Conservation (phyloP, 345 rosid species). For the Arabidopsis arenosa region DNA sequence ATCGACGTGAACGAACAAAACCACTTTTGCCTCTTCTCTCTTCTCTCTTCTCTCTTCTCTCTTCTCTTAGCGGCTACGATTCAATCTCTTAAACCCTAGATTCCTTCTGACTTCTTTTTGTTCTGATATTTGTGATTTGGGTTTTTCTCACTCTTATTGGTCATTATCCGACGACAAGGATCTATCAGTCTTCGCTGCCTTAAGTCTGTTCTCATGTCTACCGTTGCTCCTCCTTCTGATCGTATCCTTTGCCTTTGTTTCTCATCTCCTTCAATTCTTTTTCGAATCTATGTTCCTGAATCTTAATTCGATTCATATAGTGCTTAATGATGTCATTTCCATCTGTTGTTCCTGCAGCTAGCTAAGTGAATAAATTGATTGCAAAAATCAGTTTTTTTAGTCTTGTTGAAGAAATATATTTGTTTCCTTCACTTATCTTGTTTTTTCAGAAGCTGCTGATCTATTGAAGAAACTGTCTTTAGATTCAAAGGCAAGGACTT, state of each 20-base stretch:
- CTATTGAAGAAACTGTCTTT: constrained; percentile 66
- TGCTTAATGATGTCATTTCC: too few relatives aligned
- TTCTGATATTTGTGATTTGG: background rate
- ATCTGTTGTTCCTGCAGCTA: too few relatives aligned
- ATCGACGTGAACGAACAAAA: constrained; percentile 21
- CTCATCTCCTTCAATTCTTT: background rate
- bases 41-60: too few relatives aligned
- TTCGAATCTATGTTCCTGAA: too few relatives aligned
- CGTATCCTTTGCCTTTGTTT: constrained; percentile 58
- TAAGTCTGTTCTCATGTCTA: constrained; percentile 51
- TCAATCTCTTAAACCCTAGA: constrained; percentile 20
- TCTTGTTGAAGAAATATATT: background rate
- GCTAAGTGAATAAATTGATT: too few relatives aligned
- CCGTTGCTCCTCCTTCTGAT: constrained; percentile 61
- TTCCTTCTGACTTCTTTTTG: constrained; percentile 2
- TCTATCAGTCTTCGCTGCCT: background rate
- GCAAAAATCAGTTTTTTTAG: too few relatives aligned
- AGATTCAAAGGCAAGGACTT: background rate
- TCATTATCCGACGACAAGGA: background rate
- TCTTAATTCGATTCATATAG: too few relatives aligned
- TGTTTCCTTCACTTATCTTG: constrained; percentile 54
- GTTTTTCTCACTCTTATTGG: too few relatives aligned
- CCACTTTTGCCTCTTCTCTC: constrained; percentile 49
- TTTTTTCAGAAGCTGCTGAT: constrained; percentile 59
- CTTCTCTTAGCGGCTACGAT: constrained; percentile 40